A percentile compares a stretch with the other conserved stretches of the same genome.
phyloP scores from a whole-genome alignment of 371 early-diverging fungal species.

The Mortierella sp. region DNA sequence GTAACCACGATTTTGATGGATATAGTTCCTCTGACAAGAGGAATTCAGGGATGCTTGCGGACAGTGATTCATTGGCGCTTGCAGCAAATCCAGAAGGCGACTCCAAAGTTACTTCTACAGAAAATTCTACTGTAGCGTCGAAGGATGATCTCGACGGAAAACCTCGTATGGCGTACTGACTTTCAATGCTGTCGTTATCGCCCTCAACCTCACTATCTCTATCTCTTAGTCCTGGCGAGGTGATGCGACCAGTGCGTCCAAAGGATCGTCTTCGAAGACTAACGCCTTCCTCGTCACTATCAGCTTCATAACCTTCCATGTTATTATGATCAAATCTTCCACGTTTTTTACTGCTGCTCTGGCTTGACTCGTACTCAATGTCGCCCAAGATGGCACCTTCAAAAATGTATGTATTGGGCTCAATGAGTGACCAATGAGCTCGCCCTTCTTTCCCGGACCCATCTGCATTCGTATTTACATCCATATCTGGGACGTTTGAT shows the following conservation, averaged over 20 bases:
- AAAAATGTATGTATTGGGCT: slow-evolving; percentile 57
- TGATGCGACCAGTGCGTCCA: background rate
- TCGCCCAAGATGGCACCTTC: slow-evolving; percentile 57
- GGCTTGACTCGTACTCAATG: slow-evolving; percentile 46
- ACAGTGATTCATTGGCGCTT: slow-evolving; percentile 7
- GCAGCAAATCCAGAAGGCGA: slow-evolving; percentile 1
- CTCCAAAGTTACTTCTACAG: background rate
- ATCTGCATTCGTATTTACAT: slow-evolving; percentile 40
- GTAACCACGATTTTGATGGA: background rate
- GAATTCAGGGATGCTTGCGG: slow-evolving; percentile 17
- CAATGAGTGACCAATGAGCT: slow-evolving; percentile 42
- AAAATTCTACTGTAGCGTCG: background rate
- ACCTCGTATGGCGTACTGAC: slow-evolving; percentile 10
- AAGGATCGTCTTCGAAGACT: background rate
- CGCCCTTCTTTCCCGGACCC: slow-evolving; percentile 35
- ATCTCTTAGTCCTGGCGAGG: slow-evolving; percentile 5
- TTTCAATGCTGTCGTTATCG: slow-evolving; percentile 13
- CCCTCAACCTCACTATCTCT: slow-evolving; percentile 12
- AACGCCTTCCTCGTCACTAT: slow-evolving; percentile 18
- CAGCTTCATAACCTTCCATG: slow-evolving; percentile 20
- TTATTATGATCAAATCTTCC: slow-evolving; percentile 3
- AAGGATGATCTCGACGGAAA: no score
- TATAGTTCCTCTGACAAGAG: background rate
- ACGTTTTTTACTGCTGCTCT: slow-evolving; percentile 18
- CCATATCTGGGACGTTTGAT: slow-evolving; percentile 39